Evolutionary conservation across 306 rosid genomes (phyloP), one percentile per base, ranked within the genome.

Genomic region (Potentilla sterilis): DNA sequence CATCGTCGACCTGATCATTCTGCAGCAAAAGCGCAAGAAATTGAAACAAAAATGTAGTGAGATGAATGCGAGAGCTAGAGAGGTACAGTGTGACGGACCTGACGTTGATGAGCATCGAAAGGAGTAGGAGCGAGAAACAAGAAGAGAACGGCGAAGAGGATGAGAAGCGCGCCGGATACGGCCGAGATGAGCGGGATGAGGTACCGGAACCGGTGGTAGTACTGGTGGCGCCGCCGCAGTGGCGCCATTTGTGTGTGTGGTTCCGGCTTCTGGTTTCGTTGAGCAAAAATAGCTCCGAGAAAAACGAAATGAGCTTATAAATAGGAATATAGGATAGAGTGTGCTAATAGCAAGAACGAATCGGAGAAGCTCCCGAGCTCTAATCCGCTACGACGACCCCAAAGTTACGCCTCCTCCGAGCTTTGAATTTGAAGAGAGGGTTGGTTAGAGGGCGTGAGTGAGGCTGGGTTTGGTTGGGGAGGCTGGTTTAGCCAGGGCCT

Each of bases 81-180:
- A 51, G 28, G 46, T 7, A n/a, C n/a, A n/a, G 83, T 44, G 88
- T 28, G 52, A 41, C 48, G 70, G 78, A 61, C 66, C 77, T 67
- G 90, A 70, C 77, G 55, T 57, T 81, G 89, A 81, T 86, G 85
- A 78, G 88, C 75, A 7, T 85, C 92, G 55, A 75, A 11, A 9
- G 98, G 97, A 62, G 87, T 64, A 75, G 99, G 99, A 81, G 98
- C 95, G 73, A 96, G 77, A 70, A 92, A 86, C 70, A 95, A 92
- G 55, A 92, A 96, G 43, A 96, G 92, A 75, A 96, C 64, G 16
- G 86, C 92, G 69, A 92, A 87, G 84, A 96, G 84, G 64, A 96
- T 63, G 41, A 96, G 86, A 9, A 96, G 81, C 43, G 86, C 84
- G 62, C 85, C 91, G 74, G 86, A 85, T 82, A 88, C 69, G 85